A percentile compares a stretch with the other conserved stretches of the same genome.
These are phyloP conservation scores for Poa pratensis DNA, from an alignment of 176 grass and related monocot species.

Conservation along the genomic window DNA sequence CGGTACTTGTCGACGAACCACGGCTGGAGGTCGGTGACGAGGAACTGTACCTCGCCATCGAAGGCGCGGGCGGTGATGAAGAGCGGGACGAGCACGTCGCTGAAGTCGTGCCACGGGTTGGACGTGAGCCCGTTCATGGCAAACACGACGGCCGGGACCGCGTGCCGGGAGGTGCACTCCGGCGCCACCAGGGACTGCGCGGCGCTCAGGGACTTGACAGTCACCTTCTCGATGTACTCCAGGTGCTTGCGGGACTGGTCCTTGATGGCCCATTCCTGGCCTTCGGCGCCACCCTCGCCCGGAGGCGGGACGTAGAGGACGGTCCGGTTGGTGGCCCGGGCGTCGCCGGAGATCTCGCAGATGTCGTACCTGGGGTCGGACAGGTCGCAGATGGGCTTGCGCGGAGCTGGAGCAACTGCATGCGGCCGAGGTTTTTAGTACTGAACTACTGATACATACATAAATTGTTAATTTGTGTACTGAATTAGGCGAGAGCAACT, in stretches of 20 bases:
- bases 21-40: constrained; percentile 56
- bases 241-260: constrained; percentile 73
- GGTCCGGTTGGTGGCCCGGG: constrained; percentile 52
- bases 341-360: constrained; percentile 63
- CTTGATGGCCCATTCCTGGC: constrained; percentile 65
- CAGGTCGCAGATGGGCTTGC: constrained; percentile 63
- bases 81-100: constrained; percentile 69
- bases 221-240: constrained; percentile 50
- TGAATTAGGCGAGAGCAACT: background rate
- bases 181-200: constrained; percentile 47
- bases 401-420: constrained; percentile 20
- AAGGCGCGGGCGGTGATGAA: constrained; percentile 56
- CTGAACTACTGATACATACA: too few species aligned
- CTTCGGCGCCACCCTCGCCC: background rate
- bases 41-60: constrained; percentile 69
- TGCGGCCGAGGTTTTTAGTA: background rate
- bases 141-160: constrained; percentile 58
- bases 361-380: constrained; percentile 61
- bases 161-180: constrained; percentile 53
- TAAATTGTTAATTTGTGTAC: too few species aligned
- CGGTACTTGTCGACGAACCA: constrained; percentile 75
- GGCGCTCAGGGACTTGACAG: constrained; percentile 43
- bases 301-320: constrained; percentile 47
- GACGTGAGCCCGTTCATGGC: constrained; percentile 73
- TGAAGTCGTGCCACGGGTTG: constrained; percentile 79